These are phyloP conservation scores for Rusavskia elegans DNA, from an alignment of 495 filamentous ascomycete species.

Conservation along the genomic window DNA sequence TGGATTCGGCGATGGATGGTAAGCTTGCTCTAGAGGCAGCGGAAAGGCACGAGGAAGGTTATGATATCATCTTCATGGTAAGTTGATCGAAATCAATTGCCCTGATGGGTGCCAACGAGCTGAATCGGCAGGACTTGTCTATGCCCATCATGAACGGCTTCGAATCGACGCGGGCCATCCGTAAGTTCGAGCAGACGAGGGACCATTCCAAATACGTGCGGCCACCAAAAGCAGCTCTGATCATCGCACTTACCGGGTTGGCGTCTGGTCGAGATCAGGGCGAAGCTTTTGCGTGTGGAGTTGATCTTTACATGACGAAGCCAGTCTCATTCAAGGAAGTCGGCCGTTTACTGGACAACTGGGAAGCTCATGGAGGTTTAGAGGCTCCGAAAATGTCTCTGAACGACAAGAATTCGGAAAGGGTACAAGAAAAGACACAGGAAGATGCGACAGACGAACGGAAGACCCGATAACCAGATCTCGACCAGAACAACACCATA, in stretches of 20 bases:
- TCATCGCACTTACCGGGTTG: constrained; percentile 59
- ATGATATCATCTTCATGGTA: constrained; percentile 42
- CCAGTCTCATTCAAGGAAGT: constrained; percentile 43
- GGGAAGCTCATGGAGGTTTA: constrained; percentile 19
- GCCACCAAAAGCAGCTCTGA: constrained; percentile 25
- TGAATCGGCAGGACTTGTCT: constrained; percentile 34
- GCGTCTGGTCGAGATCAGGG: constrained; percentile 45
- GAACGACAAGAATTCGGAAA: neutral
- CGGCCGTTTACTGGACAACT: constrained; percentile 29
- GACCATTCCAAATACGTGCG: neutral
- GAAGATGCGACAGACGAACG: too few species aligned
- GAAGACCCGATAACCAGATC: too few species aligned
- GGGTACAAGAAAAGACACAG: too few species aligned
- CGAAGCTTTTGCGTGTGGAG: constrained; percentile 49
- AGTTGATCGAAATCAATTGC: neutral
- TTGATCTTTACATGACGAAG: constrained; percentile 62
- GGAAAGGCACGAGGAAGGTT: constrained; percentile 24
- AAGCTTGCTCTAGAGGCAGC: constrained; percentile 34
- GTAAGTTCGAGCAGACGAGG: constrained; percentile 34
- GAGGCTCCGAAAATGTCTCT: neutral
- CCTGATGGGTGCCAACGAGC: neutral
- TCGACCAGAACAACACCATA: too few species aligned
- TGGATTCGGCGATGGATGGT: constrained; percentile 36
- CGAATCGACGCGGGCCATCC: constrained; percentile 44
- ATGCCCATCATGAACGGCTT: constrained; percentile 64